phyloP scores from a whole-genome alignment of 495 filamentous ascomycete species.

The Monascus purpureus region DNA sequence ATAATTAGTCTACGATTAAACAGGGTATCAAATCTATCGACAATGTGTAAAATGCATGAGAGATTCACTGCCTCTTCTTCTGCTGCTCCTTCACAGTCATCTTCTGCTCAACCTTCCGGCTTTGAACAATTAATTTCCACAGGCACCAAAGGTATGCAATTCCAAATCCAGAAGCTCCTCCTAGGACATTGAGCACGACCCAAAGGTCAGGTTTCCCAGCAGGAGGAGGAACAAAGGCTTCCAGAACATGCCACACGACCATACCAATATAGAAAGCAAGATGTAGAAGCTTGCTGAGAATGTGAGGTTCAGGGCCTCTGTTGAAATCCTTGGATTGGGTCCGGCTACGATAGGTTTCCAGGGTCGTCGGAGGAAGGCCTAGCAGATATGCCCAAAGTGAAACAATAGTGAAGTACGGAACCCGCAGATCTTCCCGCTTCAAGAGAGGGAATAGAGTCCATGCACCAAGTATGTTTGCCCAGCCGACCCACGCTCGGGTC shows the following conservation, averaged over 20 bases:
- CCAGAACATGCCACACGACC: conserved; percentile 64
- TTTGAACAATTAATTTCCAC: conserved; percentile 52
- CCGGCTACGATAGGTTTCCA: conserved; percentile 44
- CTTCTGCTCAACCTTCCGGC: conserved; percentile 18
- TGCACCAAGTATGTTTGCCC: conserved; percentile 76
- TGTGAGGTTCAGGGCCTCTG: conserved; percentile 26
- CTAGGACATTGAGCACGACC: conserved; percentile 76
- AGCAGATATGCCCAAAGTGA: conserved; percentile 83
- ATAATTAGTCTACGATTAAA: too few relatives aligned
- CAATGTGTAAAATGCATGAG: conserved; percentile 13
- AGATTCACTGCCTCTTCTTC: conserved; percentile 29
- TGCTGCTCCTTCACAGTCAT: conserved; percentile 13
- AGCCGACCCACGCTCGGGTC: conserved; percentile 78
- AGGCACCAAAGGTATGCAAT: conserved; percentile 86
- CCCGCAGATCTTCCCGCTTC: conserved; percentile 62
- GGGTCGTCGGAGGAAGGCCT: conserved; percentile 64
- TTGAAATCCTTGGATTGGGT: conserved; percentile 23
- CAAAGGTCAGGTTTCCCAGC: conserved; percentile 76
- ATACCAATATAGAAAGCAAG: conserved; percentile 60
- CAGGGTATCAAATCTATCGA: conserved; percentile 11
- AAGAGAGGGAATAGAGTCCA: conserved; percentile 94
- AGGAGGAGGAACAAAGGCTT: conserved; percentile 52
- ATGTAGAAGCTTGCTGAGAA: conserved; percentile 54
- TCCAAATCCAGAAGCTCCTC: conserved; percentile 74
- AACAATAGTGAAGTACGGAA: conserved; percentile 75